Evolutionary conservation across 1,284 basidiomycete genomes (phyloP), one percentile per base, ranked within the genome.

Genomic region (Pulveroboletus sp.): DNA sequence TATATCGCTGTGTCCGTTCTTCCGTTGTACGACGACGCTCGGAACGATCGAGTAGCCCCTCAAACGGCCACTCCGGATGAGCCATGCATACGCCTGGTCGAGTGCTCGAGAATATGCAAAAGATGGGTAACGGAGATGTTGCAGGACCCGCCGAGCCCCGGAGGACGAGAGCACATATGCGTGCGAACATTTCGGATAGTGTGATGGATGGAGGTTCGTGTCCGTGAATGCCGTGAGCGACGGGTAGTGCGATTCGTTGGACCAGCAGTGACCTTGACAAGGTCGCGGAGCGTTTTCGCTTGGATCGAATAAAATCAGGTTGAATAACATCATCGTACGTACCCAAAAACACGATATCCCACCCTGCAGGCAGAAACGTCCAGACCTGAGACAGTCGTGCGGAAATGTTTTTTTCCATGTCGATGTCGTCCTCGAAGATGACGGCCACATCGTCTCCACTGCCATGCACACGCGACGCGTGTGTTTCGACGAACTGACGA

Each of bases 321-420:
- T 29, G 8, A 1, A 17, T 3, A 3, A 42, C 19, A n/a, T 11
- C 32, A 24, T 19, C 17, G n/a, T 21, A 65, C 75, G 59, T 65
- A 82, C 90, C 91, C 52, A 93, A 72, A 61, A 88, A 87, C 40
- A 91, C 78, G 24, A 91, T 79, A 61, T 92, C 89, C 91, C 90
- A 93, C 24, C 80, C 77, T 0, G 46, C 46, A 3, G 90, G 88
- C 19, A 93, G 64, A 6, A 71, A 65, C 2, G 63, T 55, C 85
- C 87, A 89, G 47, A 91, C 66, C 7, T 64, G 61, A 37, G 63
- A 65, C 50, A 26, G 26, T 26, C 26, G 26, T 4, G 26, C 26
- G 26, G 26, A 26, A 26, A 26, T 26, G 7, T 26, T 26, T 26
- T 26, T 26, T 26, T 26, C 26, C 26, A 26, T 26, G 26, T 8